These are phyloP conservation scores for Kodamaea kaohsiungensis DNA, from an alignment of 805 yeast species.

Conservation along the genomic window DNA sequence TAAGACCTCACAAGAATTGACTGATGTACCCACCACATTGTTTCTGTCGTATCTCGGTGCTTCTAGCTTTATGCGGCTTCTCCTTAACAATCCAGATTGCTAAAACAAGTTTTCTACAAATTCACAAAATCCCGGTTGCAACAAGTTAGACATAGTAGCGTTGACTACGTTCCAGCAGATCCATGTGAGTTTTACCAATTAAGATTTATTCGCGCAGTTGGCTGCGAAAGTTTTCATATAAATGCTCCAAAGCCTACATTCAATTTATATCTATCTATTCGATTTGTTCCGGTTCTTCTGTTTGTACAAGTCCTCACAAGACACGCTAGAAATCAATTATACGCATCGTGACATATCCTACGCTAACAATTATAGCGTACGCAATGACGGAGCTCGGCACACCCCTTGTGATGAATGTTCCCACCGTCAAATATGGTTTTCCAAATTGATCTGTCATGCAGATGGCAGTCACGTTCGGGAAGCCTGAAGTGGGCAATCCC, in stretches of 20 bases:
- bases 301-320: not conserved
- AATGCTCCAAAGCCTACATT: not conserved
- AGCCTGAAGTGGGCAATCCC: slow-evolving; percentile 48
- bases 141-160: not conserved
- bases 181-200: not conserved
- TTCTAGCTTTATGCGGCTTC: not conserved
- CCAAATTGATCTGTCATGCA: slow-evolving; percentile 46
- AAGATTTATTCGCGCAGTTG: not conserved
- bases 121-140: not conserved
- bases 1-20: too few species aligned
- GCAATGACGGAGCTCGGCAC: slow-evolving; percentile 43
- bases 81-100: not conserved
- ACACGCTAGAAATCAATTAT: slow-evolving; percentile 13
- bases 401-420: slow-evolving; percentile 44
- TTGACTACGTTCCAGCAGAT: not conserved
- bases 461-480: slow-evolving; percentile 46
- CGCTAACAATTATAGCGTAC: slow-evolving; percentile 33
- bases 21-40: not conserved
- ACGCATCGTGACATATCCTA: slow-evolving; percentile 44
- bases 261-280: slow-evolving; percentile 8
- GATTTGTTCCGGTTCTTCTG: slow-evolving; percentile 16
- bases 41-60: not conserved
- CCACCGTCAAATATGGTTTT: slow-evolving; percentile 39
- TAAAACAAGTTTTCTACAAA: not conserved
- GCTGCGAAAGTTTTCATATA: not conserved